A percentile compares a stretch with the other conserved stretches of the same genome.
Conservation (phyloP, 2,329 filamentous ascomycete genomes). For the Xylaria sp. region DNA sequence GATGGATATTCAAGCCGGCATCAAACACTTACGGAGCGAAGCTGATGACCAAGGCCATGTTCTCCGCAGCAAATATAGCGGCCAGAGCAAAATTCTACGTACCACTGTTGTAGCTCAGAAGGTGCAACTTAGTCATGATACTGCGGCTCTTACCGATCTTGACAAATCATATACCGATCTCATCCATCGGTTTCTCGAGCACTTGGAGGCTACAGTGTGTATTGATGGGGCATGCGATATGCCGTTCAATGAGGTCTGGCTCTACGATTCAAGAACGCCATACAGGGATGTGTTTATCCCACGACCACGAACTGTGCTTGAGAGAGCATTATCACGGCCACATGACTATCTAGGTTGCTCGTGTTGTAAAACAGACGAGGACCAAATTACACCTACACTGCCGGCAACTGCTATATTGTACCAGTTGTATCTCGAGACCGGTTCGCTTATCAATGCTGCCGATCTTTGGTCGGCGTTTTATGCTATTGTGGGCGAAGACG, state of each 20-base stretch:
- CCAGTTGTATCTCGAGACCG: conserved; percentile 81
- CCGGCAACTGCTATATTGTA: conserved; percentile 80
- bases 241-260: conserved; percentile 76
- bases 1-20: conserved; percentile 55
- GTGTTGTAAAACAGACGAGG: conserved; percentile 67
- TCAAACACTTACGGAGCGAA: conserved; percentile 58
- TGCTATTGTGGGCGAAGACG: conserved; percentile 64
- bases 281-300: conserved; percentile 80
- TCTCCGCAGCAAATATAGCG: conserved; percentile 79
- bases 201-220: conserved; percentile 54
- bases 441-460: conserved; percentile 78
- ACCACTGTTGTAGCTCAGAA: conserved; percentile 85
- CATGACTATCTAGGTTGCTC: conserved; percentile 81
- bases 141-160: conserved; percentile 73
- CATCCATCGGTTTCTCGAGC: conserved; percentile 65
- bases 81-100: conserved; percentile 74
- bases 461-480: conserved; percentile 84
- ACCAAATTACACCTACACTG: conserved; percentile 67
- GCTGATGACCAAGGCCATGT: conserved; percentile 58
- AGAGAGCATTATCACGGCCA: conserved; percentile 75
- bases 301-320: conserved; percentile 74
- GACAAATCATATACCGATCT: conserved; percentile 76
- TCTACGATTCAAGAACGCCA: conserved; percentile 77
- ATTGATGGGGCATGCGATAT: conserved; percentile 57
- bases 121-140: conserved; percentile 81